Evolutionary conservation across 2,329 filamentous ascomycete species (phyloP).

Genomic region (Trichoderma sp.): DNA sequence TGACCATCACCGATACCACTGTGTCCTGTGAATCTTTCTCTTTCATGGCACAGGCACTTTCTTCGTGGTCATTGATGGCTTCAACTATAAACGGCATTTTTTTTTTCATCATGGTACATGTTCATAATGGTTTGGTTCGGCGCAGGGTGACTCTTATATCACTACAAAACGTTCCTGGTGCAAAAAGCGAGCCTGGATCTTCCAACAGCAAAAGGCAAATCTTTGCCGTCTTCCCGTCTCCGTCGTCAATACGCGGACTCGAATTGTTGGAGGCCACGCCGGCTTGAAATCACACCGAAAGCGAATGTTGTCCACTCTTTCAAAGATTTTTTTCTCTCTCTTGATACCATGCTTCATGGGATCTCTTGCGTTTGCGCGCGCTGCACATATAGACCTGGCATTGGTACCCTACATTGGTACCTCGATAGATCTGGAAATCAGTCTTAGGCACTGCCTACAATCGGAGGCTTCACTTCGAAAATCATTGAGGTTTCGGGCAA

Average conservation of each 20-base stretch:
- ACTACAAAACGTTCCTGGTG: constrained; percentile 13
- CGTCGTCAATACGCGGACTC: background rate
- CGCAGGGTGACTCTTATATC: constrained; percentile 25
- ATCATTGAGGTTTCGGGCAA: background rate
- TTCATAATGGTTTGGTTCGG: constrained; percentile 36
- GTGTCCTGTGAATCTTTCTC: background rate
- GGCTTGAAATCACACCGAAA: background rate
- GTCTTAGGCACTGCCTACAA: constrained; percentile 14
- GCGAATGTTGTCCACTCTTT: constrained; percentile 13
- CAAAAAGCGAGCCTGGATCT: background rate
- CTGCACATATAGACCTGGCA: constrained; percentile 22
- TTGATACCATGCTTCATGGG: constrained; percentile 14
- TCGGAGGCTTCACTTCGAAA: background rate
- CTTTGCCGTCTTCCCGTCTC: background rate
- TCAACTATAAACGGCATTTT: constrained; percentile 16
- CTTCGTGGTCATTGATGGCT: constrained; percentile 6
- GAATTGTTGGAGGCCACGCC: background rate
- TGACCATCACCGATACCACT: background rate
- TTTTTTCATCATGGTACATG: constrained; percentile 25
- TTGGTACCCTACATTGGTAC: constrained; percentile 20
- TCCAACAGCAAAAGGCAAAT: background rate
- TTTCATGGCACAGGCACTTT: background rate
- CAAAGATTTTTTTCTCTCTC: background rate
- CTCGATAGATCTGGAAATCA: constrained; percentile 21
- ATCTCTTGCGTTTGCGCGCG: constrained; percentile 16